phyloP scores from a whole-genome alignment of 805 yeast genomes.

The Zygosaccharomyces kombuchaensis region DNA sequence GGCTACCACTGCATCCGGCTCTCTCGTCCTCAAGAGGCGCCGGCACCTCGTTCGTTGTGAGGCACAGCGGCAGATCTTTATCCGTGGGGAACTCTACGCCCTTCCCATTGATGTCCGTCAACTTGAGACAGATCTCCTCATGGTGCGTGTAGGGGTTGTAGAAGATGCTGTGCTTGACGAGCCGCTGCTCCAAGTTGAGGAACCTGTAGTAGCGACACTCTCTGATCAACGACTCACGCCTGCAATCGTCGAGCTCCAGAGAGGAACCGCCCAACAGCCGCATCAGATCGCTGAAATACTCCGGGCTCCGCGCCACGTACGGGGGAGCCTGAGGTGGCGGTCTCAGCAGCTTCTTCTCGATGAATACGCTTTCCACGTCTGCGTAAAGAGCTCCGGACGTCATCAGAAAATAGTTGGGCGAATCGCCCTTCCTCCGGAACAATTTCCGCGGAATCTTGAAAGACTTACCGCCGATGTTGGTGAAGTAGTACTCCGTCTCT shows the following conservation, averaged over 20 bases:
- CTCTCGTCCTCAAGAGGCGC: constrained; percentile 1
- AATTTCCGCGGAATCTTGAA: constrained; percentile 58
- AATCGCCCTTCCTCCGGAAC: constrained; percentile 58
- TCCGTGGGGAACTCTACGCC: constrained; percentile 29
- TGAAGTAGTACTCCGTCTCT: constrained; percentile 51
- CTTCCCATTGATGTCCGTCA: constrained; percentile 43
- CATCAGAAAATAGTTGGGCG: constrained; percentile 72
- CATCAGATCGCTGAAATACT: constrained; percentile 52
- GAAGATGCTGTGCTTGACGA: constrained; percentile 49
- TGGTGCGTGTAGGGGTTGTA: constrained; percentile 47
- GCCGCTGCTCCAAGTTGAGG: constrained; percentile 64
- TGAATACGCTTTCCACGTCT: constrained; percentile 44
- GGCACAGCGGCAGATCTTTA: background rate
- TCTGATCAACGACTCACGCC: constrained; percentile 51
- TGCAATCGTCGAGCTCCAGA: constrained; percentile 47
- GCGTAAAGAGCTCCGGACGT: constrained; percentile 49
- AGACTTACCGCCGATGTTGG: constrained; percentile 53
- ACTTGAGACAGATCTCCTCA: constrained; percentile 55
- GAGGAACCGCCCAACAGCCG: constrained; percentile 52
- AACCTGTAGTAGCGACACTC: constrained; percentile 81
- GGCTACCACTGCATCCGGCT: constrained; percentile 9
- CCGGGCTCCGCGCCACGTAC: constrained; percentile 48
- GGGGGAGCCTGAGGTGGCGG: constrained; percentile 75
- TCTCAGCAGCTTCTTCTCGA: constrained; percentile 46
- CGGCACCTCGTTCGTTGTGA: background rate